Conservation (phyloP, 352 stramenopile genomes). For the Phytophthora cajani region DNA sequence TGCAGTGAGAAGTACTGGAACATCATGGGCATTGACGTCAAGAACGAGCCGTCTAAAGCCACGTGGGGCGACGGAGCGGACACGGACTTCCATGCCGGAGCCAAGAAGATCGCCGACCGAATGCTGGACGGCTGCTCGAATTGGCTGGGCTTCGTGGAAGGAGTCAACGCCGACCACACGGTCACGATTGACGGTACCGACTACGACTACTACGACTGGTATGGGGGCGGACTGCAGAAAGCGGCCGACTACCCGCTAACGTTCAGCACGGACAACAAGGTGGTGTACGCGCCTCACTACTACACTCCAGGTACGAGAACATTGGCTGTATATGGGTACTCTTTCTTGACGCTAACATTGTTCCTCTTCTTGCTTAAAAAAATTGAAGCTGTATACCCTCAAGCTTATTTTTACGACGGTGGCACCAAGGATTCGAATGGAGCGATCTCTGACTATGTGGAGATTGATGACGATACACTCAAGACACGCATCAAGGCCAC, state of each 20-base stretch:
- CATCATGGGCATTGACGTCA: constrained; percentile 64
- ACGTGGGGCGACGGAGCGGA: constrained; percentile 51
- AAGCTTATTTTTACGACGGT: constrained; percentile 64
- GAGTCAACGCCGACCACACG: constrained; percentile 52
- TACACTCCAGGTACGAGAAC: constrained; percentile 46
- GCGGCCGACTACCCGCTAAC: constrained; percentile 49
- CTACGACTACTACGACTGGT: constrained; percentile 75
- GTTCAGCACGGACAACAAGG: constrained; percentile 60
- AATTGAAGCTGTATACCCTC: constrained; percentile 50
- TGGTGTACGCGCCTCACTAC: constrained; percentile 85
- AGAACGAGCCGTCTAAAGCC: constrained; percentile 64
- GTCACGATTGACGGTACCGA: constrained; percentile 54
- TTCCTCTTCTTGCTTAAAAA: neutral
- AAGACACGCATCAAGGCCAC: constrained; percentile 55
- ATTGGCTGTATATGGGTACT: too few species aligned
- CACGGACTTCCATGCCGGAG: constrained; percentile 57
- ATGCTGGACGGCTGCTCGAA: constrained; percentile 73
- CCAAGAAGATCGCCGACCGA: constrained; percentile 55
- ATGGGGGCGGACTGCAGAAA: constrained; percentile 57
- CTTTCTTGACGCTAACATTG: too few species aligned
- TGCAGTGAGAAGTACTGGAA: constrained; percentile 68
- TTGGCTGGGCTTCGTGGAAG: constrained; percentile 80
- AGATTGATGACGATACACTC: constrained; percentile 59
- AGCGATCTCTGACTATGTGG: constrained; percentile 51
- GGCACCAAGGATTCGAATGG: constrained; percentile 41